Evolutionary conservation across 2,329 filamentous ascomycete species (phyloP), one percentile per base, ranked within the genome.

Genomic region (Neonectria coccinea): DNA sequence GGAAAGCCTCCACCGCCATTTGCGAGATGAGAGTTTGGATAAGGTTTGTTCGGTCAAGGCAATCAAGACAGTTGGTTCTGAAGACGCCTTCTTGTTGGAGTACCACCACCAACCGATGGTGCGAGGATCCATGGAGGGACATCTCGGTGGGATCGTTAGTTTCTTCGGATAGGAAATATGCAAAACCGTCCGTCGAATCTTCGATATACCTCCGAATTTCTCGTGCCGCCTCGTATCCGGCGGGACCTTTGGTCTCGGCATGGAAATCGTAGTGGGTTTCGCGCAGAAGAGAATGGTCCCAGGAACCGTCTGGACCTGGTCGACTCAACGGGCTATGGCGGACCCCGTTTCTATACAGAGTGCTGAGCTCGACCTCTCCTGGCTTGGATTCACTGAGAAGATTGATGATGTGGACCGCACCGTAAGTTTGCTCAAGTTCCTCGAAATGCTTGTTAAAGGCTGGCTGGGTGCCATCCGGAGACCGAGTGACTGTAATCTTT

Each of bases 371-470:
- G 4, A 91, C 86, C 79, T 99, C 96, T 11, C 92, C 92, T 0
- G 90, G 88, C 77, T 97, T 98, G 27, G 92, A 88, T 67, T 92
- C 92, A 76, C 94, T 97, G n/a, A 99, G 86, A 12, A 99, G 85
- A 76, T 99, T 98, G 60, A 99, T 89, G 14, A 98, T 89, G 77
- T 98, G 95, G 1, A 97, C 89, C 8, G 93, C 92, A 18, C 96
- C 95, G 75, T 99, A 99, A 48, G 89, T 89, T 61, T 92, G 83
- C 73, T 96, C 92, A 42, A 99, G 83, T n/a, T 90, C 88, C 44
- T 93, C 91, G 76, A 99, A 97, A 78, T 99, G 96, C 78, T 93
- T 97, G 79, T 98, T 91, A 75, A 99, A 98, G 1, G 96, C 93
- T 36, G 94, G 95, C 74, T 97, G 94, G 0, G 94, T 94, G 10